Percentiles rank a stretch among this genome's conserved stretches.
These are phyloP conservation scores for Geotrichum bryndzae DNA, from an alignment of 1,139 yeast species.

Conservation along the genomic window DNA sequence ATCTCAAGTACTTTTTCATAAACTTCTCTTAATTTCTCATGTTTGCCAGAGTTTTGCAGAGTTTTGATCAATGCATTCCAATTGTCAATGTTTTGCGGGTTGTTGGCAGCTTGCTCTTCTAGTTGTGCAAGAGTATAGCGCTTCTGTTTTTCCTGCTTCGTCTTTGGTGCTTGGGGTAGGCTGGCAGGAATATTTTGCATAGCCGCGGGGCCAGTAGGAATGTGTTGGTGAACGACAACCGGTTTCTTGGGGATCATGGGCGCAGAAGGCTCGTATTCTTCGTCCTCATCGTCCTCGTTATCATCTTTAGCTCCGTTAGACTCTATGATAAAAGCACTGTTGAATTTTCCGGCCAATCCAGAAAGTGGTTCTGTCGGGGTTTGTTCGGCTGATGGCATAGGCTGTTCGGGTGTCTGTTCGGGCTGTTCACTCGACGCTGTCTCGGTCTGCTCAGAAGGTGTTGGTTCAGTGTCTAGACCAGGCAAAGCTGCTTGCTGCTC, in stretches of 20 bases:
- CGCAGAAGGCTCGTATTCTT: conserved; percentile 14
- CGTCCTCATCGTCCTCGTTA: conserved; percentile 9
- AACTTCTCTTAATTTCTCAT: conserved; percentile 53
- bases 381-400: neutral
- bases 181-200: neutral
- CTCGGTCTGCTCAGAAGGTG: too few species aligned
- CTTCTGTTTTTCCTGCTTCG: neutral
- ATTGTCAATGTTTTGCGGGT: neutral
- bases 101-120: neutral
- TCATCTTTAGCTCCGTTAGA: neutral
- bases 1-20: conserved; percentile 57
- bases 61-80: conserved; percentile 16
- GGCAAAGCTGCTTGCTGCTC: neutral
- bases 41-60: conserved; percentile 45
- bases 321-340: conserved; percentile 5
- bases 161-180: neutral
- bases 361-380: neutral
- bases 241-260: conserved; percentile 10
- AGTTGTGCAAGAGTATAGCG: neutral
- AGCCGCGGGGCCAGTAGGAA: neutral
- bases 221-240: neutral
- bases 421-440: too few species aligned
- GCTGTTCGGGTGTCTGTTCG: neutral
- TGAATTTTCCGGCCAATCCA: neutral
- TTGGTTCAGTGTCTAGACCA: neutral